Conservation (phyloP, 2,329 filamentous ascomycete genomes). For the Penicillium glabrum region DNA sequence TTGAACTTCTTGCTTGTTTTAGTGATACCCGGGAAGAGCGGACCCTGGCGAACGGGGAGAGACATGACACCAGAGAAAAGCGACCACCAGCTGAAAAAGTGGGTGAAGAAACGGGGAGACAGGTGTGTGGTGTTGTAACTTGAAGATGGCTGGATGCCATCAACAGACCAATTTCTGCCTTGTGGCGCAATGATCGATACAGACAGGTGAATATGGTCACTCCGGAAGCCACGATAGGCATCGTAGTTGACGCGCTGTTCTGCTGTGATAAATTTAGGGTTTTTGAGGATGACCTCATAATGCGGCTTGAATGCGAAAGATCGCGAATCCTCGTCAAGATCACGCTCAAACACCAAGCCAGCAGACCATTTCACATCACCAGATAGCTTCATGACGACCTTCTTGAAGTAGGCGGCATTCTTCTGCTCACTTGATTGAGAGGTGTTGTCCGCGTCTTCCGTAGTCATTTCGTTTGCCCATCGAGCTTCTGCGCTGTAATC, state of each 20-base stretch:
- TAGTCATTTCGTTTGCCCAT: slow-evolving; percentile 52
- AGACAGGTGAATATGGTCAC: slow-evolving; percentile 93
- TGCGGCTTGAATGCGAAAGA: slow-evolving; percentile 90
- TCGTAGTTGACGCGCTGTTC: slow-evolving; percentile 67
- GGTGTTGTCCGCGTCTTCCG: slow-evolving; percentile 58
- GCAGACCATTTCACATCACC: slow-evolving; percentile 92
- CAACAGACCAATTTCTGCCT: slow-evolving; percentile 80
- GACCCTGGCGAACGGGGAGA: slow-evolving; percentile 87
- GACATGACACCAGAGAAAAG: slow-evolving; percentile 95
- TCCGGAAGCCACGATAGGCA: slow-evolving; percentile 94
- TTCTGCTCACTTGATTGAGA: slow-evolving; percentile 64
- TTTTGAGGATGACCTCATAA: slow-evolving; percentile 84
- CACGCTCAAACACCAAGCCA: slow-evolving; percentile 88
- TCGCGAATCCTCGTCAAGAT: slow-evolving; percentile 68
- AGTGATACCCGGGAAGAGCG: slow-evolving; percentile 85
- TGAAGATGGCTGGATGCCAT: slow-evolving; percentile 71
- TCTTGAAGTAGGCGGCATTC: slow-evolving; percentile 86
- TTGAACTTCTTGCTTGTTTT: slow-evolving; percentile 99
- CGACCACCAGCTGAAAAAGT: slow-evolving; percentile 98
- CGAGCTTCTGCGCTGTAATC: slow-evolving; percentile 89
- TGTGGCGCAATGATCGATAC: slow-evolving; percentile 85
- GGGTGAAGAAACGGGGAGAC: slow-evolving; percentile 93
- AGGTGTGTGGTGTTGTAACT: slow-evolving; percentile 98
- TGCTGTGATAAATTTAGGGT: slow-evolving; percentile 69
- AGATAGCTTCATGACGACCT: slow-evolving; percentile 97